Base-by-base conservation (phyloP, 306 rosid species). In the Cicer arietinum region DNA sequence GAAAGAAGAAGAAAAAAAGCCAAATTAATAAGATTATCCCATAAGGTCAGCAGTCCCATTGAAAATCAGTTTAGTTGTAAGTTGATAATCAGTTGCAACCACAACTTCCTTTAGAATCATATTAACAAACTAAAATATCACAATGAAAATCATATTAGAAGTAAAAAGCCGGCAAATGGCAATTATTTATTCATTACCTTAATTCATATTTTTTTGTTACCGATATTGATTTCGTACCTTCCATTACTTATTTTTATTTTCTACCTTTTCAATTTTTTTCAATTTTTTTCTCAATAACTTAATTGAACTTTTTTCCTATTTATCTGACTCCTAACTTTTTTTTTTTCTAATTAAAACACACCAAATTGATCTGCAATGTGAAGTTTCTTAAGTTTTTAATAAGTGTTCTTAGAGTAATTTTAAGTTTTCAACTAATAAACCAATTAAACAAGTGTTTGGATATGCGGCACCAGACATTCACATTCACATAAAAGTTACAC, bases 151-250 rank as follows among this genome's bases (percentile, higher is more conserved):
- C 83, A 77, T 60, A 57, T 47, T 46, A 46, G 41, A 79, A 41
- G 60, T 72, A 72, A 79, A 22, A 3, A 65, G 9, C 54, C 75
- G 79, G 81, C 81, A 70, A 79, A 70, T 83, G 9, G n/a, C 67
- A 71, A 85, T 30, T 30, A 82, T 80, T 73, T 80, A 81, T 79
- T 58, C 72, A 76, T 68, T 64, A 78, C 85, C 89, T 44, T 8
- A 11, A 11, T 59, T 53, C 2, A 1, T 45, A 44, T 58, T 1
- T 35, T 35, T 71, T 53, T 35, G 8, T 35, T 60, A 9, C 16
- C 65, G 47, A 73, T 46, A 79, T 65, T 65, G 82, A 82, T 74
- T 72, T 69, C 76, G 54, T 39, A 79, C 85, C 89, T 70, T 71
- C 75, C 82, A 25, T 70, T 75, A 10, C 35, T 62, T 62, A 46